A percentile compares a stretch with the other conserved stretches of the same genome.
phyloP scores from a whole-genome alignment of 495 filamentous ascomycete species.

The Neurospora sp. region DNA sequence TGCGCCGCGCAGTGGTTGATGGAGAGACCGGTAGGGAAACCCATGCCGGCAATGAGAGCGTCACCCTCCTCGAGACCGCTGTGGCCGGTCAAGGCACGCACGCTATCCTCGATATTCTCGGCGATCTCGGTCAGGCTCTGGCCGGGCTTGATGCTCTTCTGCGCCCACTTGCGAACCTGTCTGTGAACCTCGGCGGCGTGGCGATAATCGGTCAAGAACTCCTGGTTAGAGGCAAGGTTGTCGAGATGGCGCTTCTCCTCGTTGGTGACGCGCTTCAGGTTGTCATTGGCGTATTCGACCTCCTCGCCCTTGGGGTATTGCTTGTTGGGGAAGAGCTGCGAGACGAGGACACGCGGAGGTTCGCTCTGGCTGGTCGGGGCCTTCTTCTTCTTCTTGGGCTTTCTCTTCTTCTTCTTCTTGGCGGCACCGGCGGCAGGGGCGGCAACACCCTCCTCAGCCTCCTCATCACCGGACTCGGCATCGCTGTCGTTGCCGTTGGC shows the following conservation, averaged over 20 bases:
- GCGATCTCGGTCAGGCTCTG: constrained; percentile 72
- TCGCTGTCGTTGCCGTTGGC: constrained; percentile 51
- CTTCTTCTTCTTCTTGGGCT: constrained; percentile 77
- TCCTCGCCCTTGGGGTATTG: constrained; percentile 74
- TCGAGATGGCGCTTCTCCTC: constrained; percentile 84
- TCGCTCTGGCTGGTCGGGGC: constrained; percentile 60
- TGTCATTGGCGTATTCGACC: constrained; percentile 66
- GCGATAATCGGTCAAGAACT: constrained; percentile 79
- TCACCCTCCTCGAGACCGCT: constrained; percentile 71
- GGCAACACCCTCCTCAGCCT: constrained; percentile 31
- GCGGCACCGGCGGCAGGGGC: constrained; percentile 31
- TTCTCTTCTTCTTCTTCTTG: constrained; percentile 69
- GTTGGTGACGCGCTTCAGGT: constrained; percentile 68
- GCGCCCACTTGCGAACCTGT: constrained; percentile 75
- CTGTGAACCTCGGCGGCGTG: constrained; percentile 81
- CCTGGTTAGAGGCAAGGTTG: constrained; percentile 55
- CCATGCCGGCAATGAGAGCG: constrained; percentile 69
- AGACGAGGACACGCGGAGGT: constrained; percentile 66
- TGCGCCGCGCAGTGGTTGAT: constrained; percentile 85
- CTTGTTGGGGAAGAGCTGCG: constrained; percentile 64
- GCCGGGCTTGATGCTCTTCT: constrained; percentile 73
- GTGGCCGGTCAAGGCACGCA: constrained; percentile 70
- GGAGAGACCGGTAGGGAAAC: constrained; percentile 79
- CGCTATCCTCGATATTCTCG: constrained; percentile 75
- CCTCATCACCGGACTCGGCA: constrained; percentile 50